Conservation (phyloP, 2,329 filamentous ascomycete genomes). For the Venturia oleaginea region DNA sequence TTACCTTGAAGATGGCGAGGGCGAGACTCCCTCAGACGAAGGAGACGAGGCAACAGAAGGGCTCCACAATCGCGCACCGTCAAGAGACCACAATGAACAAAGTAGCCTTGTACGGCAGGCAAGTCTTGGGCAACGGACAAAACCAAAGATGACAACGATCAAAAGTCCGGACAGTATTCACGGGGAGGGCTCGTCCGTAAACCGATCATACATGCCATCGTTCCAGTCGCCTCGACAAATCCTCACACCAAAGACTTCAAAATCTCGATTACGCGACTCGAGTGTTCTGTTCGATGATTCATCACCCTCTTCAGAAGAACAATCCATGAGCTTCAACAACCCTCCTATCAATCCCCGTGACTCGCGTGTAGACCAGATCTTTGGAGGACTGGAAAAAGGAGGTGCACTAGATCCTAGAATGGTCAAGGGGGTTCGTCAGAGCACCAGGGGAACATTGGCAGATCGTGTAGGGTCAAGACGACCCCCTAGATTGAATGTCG, state of each 20-base stretch:
- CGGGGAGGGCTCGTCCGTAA: conserved; percentile 17
- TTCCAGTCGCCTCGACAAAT: background rate
- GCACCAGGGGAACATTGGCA: conserved; percentile 25
- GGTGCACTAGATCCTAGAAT: background rate
- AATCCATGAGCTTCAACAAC: conserved; percentile 21
- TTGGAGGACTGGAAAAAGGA: conserved; percentile 4
- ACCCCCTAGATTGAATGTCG: conserved; percentile 71
- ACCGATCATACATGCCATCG: conserved; percentile 15
- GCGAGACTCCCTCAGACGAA: conserved; percentile 26
- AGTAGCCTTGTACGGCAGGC: conserved; percentile 37
- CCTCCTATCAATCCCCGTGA: conserved; percentile 8
- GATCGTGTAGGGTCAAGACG: conserved; percentile 34
- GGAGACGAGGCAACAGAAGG: conserved; percentile 26
- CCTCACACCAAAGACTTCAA: background rate
- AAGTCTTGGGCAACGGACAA: conserved; percentile 38
- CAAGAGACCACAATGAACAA: conserved; percentile 22
- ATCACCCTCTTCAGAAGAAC: conserved; percentile 26
- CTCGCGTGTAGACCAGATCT: conserved; percentile 1
- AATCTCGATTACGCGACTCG: background rate
- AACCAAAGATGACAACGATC: conserved; percentile 40
- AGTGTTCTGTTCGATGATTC: conserved; percentile 23
- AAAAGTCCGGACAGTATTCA: conserved; percentile 30
- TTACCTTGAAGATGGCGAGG: conserved; percentile 26
- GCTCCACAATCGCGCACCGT: conserved; percentile 19
- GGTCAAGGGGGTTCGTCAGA: background rate